Percentiles rank a stretch among this genome's conserved stretches.
These are phyloP conservation scores for Pythium scleroteichum DNA, from an alignment of 352 stramenopile species.

Conservation along the genomic window DNA sequence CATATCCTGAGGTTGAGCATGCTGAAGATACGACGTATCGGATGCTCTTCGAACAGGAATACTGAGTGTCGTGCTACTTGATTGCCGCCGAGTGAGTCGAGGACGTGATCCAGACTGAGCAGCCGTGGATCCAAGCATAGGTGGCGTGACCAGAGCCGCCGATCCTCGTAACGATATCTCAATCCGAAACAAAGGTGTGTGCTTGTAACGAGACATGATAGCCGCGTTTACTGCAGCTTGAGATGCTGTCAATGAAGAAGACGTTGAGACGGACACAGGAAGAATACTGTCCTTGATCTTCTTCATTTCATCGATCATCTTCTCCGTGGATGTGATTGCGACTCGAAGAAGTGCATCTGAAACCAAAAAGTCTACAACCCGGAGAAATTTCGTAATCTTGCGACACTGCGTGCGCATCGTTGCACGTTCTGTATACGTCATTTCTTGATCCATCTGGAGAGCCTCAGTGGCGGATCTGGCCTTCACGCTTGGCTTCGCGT, in stretches of 20 bases:
- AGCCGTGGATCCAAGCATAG: conserved; percentile 4
- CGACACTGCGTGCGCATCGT: conserved; percentile 90
- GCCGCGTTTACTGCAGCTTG: conserved; percentile 32
- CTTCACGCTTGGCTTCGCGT: conserved; percentile 6
- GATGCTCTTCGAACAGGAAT: not conserved
- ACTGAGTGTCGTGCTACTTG: conserved; percentile 7
- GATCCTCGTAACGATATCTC: conserved; percentile 47
- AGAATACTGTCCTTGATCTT: conserved; percentile 36
- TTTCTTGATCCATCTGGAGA: conserved; percentile 45
- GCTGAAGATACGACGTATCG: not conserved
- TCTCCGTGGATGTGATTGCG: conserved; percentile 58
- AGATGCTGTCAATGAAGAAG: conserved; percentile 9
- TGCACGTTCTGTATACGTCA: conserved; percentile 95
- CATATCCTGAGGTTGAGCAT: conserved; percentile 28
- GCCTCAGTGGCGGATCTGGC: conserved; percentile 13
- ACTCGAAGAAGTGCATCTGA: conserved; percentile 75
- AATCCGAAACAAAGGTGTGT: conserved; percentile 67
- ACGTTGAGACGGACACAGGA: not conserved
- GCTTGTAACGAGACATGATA: conserved; percentile 26
- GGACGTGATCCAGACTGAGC: conserved; percentile 10
- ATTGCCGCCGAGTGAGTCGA: conserved; percentile 18
- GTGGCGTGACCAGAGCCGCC: conserved; percentile 18
- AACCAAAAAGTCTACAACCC: conserved; percentile 91
- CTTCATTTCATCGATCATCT: conserved; percentile 42
- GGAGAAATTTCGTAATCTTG: conserved; percentile 90